Evolutionary conservation across 345 rosid genomes (phyloP).

Genomic region (Microcos paniculata): DNA sequence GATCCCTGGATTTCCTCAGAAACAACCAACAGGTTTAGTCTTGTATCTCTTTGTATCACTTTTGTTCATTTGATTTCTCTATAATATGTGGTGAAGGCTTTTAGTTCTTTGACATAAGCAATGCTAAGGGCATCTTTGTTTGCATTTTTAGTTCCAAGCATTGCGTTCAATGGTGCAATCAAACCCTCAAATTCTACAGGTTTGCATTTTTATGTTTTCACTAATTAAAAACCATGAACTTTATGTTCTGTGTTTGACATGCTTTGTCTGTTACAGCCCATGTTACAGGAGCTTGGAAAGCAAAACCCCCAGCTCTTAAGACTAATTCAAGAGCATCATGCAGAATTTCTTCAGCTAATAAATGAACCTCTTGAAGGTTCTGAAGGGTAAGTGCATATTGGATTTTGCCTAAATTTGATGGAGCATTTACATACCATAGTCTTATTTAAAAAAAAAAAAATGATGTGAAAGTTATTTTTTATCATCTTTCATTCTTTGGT

Average conservation of each 20-base stretch:
- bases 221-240: neutral
- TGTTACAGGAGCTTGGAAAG: slow-evolving; percentile 99
- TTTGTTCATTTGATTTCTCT: slow-evolving; percentile 5
- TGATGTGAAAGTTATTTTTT: neutral
- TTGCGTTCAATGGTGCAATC: slow-evolving; percentile 94
- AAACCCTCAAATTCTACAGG: slow-evolving; percentile 98
- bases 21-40: slow-evolving; percentile 79
- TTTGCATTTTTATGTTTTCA: slow-evolving; percentile 8
- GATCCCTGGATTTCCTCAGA: slow-evolving; percentile 88
- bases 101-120: neutral
- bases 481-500: neutral
- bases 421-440: neutral
- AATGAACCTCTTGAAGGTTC: slow-evolving; percentile 94
- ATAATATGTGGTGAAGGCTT: neutral
- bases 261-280: slow-evolving; percentile 61
- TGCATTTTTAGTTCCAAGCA: slow-evolving; percentile 72
- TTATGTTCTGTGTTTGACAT: slow-evolving; percentile 7
- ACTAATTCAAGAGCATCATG: slow-evolving; percentile 86
- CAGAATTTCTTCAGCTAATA: slow-evolving; percentile 91
- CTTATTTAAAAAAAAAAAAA: neutral
- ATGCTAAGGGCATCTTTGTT: neutral
- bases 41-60: neutral
- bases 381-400: slow-evolving; percentile 65
- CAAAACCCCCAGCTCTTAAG: slow-evolving; percentile 94
- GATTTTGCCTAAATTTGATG: neutral